These are phyloP conservation scores for Salix viminalis DNA, from an alignment of 345 rosid species.

Conservation along the genomic window DNA sequence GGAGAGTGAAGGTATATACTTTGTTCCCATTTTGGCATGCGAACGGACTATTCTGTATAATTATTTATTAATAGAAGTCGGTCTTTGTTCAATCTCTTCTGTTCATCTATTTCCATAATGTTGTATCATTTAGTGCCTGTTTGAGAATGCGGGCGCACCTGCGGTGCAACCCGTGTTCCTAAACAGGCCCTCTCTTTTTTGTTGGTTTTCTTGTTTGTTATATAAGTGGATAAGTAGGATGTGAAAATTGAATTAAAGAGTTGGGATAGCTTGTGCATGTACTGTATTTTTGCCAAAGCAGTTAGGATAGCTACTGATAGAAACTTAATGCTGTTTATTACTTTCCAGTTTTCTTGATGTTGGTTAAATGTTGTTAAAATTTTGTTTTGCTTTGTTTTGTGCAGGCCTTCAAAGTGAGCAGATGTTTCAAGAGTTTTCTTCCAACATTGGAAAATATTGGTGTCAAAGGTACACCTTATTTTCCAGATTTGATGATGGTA, in stretches of 20 bases:
- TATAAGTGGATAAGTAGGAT: background rate
- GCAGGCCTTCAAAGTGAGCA: constrained; percentile 44
- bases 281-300: background rate
- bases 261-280: background rate
- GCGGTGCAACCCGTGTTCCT: too few relatives aligned
- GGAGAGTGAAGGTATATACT: constrained; percentile 39
- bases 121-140: background rate
- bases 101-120: background rate
- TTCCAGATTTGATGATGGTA: constrained; percentile 77
- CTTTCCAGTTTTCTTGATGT: background rate
- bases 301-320: background rate
- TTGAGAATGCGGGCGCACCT: too few relatives aligned
- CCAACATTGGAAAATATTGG: constrained; percentile 69
- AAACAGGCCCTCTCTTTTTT: background rate
- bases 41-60: too few relatives aligned
- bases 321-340: background rate
- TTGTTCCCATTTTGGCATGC: background rate
- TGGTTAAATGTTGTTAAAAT: background rate
- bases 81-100: background rate
- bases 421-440: constrained; percentile 38
- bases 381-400: constrained; percentile 7
- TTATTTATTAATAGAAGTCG: too few relatives aligned
- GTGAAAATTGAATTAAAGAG: too few relatives aligned
- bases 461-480: constrained; percentile 70
- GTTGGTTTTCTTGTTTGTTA: background rate